These are phyloP conservation scores for Crithidia expoeki DNA, from an alignment of 208 protist genomes.

Conservation along the genomic window DNA sequence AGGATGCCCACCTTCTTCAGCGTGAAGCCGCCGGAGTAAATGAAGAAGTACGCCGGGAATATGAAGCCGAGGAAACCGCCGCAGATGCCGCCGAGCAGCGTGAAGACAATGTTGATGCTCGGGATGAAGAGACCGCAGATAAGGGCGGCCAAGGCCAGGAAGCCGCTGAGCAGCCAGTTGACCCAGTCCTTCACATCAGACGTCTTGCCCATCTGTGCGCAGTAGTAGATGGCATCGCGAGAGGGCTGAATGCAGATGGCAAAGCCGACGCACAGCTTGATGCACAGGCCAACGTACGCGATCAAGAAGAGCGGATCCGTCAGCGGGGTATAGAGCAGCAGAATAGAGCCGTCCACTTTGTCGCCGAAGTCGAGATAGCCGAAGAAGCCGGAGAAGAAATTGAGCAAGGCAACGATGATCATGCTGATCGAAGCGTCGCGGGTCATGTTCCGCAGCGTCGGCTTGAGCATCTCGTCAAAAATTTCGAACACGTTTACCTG, in stretches of 20 bases:
- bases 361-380: slow-evolving; percentile 82
- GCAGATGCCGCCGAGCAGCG: slow-evolving; percentile 71
- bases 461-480: slow-evolving; percentile 67
- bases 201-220: slow-evolving; percentile 50
- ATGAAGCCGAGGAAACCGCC: slow-evolving; percentile 82
- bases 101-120: slow-evolving; percentile 80
- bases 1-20: slow-evolving; percentile 48
- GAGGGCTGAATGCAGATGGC: slow-evolving; percentile 73
- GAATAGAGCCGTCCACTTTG: slow-evolving; percentile 51
- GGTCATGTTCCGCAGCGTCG: slow-evolving; percentile 51
- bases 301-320: slow-evolving; percentile 55
- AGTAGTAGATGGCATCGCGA: slow-evolving; percentile 77
- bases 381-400: slow-evolving; percentile 76
- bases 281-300: slow-evolving; percentile 67
- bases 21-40: slow-evolving; percentile 74
- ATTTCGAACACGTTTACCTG: slow-evolving; percentile 85
- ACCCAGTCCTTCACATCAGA: slow-evolving; percentile 54
- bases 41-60: slow-evolving; percentile 78
- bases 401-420: slow-evolving; percentile 49
- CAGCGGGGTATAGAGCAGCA: slow-evolving; percentile 58
- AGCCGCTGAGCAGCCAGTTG: slow-evolving; percentile 50
- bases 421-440: slow-evolving; percentile 63
- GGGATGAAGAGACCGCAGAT: slow-evolving; percentile 81
- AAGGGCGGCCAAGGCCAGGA: slow-evolving; percentile 56
- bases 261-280: slow-evolving; percentile 85